phyloP scores from a whole-genome alignment of 208 protist species.

The Angomonas deanei region DNA sequence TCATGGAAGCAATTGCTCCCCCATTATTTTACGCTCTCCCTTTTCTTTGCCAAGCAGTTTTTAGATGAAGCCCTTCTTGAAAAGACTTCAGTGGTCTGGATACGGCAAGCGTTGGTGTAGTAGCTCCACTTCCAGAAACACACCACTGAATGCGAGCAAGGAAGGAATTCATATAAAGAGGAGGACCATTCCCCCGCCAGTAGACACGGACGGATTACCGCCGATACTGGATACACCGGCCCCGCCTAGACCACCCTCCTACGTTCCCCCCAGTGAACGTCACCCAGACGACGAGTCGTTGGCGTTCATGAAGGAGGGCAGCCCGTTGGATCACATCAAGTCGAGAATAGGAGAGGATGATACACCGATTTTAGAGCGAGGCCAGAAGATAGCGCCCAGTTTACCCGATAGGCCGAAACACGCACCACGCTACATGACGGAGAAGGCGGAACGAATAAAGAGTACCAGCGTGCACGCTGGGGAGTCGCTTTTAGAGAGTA shows the following conservation, averaged over 20 bases:
- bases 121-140: background rate
- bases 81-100: background rate
- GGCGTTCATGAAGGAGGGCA: slow-evolving; percentile 39
- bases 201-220: background rate
- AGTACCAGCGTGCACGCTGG: slow-evolving; percentile 76
- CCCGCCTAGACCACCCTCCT: slow-evolving; percentile 57
- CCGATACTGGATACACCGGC: slow-evolving; percentile 28
- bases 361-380: slow-evolving; percentile 17
- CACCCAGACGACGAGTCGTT: slow-evolving; percentile 57
- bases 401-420: slow-evolving; percentile 15
- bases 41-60: background rate
- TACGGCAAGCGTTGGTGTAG: background rate
- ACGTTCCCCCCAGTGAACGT: slow-evolving; percentile 69
- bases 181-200: background rate
- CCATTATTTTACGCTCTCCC: no score
- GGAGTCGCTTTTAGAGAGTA: slow-evolving; percentile 29
- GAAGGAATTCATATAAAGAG: background rate
- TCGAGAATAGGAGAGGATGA: slow-evolving; percentile 3
- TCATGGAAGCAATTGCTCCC: no score
- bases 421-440: slow-evolving; percentile 35
- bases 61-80: slow-evolving; percentile 6
- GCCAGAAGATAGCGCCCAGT: slow-evolving; percentile 35
- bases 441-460: slow-evolving; percentile 36
- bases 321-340: slow-evolving; percentile 21
- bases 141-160: background rate